phyloP scores from a whole-genome alignment of 176 grass and related monocot species.

The Avena eriantha region DNA sequence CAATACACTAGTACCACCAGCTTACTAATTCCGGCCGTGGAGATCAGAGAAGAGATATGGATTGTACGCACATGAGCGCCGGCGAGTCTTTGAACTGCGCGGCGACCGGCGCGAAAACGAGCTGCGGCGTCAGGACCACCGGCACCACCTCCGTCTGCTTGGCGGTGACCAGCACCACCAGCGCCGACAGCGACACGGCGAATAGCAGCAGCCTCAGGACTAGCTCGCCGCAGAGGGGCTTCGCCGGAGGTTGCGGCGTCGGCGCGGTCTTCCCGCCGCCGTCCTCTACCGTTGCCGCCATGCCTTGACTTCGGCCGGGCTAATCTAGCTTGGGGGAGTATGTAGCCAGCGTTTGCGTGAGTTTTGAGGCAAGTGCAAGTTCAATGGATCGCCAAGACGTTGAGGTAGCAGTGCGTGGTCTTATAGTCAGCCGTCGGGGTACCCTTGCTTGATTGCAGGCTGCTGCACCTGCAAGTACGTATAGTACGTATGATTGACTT shows the following conservation, averaged over 20 bases:
- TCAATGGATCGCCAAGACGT: not conserved
- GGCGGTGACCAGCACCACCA: conserved; percentile 65
- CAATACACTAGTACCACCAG: not conserved
- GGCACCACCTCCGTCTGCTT: conserved; percentile 55
- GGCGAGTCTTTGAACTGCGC: conserved; percentile 83
- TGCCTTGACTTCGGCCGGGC: not conserved
- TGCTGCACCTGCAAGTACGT: not conserved
- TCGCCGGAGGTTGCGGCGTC: not conserved
- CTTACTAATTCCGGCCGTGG: not conserved
- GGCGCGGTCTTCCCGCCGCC: not conserved
- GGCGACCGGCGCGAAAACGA: not conserved
- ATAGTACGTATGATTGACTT: not conserved
- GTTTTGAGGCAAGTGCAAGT: not conserved
- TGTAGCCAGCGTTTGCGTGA: not conserved
- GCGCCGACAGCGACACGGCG: conserved; percentile 48
- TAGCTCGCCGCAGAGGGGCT: conserved; percentile 40
- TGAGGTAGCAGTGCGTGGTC: not conserved
- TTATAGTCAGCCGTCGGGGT: not conserved
- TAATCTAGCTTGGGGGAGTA: not conserved
- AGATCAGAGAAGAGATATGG: not conserved
- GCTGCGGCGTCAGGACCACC: not conserved
- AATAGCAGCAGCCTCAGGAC: conserved; percentile 57
- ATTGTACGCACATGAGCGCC: conserved; percentile 56
- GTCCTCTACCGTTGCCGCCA: conserved; percentile 32
- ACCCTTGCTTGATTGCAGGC: not conserved